Evolutionary conservation across 192 early-diverging fungal species (phyloP).

Genomic region (Gonapodya sp.): DNA sequence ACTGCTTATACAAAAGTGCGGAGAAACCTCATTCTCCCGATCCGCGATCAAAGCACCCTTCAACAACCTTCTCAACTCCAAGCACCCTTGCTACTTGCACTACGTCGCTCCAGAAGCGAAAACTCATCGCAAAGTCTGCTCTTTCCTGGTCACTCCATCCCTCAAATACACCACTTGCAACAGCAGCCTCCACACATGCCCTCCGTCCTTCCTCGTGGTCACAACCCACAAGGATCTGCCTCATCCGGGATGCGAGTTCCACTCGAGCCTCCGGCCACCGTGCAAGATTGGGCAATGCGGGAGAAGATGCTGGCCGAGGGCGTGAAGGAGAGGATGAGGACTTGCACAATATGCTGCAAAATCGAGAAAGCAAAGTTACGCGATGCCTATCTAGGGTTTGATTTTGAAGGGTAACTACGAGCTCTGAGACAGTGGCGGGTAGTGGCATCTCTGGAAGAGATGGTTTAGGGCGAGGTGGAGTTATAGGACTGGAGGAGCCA

Average conservation of each 20-base stretch:
- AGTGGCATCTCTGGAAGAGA: neutral
- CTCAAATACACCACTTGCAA: neutral
- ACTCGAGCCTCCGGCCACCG: neutral
- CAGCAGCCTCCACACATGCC: neutral
- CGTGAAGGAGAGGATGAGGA: neutral
- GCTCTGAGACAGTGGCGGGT: neutral
- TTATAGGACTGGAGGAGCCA: neutral
- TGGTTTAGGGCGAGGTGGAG: neutral
- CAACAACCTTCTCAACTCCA: neutral
- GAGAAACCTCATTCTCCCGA: too few species aligned
- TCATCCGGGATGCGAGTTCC: neutral
- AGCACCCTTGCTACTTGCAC: neutral
- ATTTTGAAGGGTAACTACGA: neutral
- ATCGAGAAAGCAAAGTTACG: neutral
- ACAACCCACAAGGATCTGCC: neutral
- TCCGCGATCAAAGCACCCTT: neutral
- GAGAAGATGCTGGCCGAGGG: neutral
- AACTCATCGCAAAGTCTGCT: neutral
- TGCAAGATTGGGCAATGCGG: neutral
- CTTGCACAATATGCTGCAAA: neutral
- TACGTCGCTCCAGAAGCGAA: neutral
- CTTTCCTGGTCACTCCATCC: neutral
- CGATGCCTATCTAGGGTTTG: neutral
- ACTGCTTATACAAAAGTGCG: too few species aligned
- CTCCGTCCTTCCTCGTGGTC: neutral